phyloP scores from a whole-genome alignment of 768 basidiomycete species.

The Coprinellus micaceus region DNA sequence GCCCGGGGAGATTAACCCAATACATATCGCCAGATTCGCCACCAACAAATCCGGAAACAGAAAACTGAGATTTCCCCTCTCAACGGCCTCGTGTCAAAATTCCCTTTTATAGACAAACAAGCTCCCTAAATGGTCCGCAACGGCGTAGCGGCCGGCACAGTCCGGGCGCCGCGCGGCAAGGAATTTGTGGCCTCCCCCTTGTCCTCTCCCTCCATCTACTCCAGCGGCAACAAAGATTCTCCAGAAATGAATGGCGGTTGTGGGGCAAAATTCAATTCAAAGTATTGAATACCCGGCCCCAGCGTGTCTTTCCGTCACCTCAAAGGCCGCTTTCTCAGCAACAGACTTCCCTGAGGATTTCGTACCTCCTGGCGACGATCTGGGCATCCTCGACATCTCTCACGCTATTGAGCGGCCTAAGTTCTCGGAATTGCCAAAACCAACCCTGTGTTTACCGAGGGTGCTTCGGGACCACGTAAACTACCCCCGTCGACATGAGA shows the following conservation, averaged over 20 bases:
- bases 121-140: conserved; percentile 4
- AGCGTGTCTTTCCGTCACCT: too few relatives aligned
- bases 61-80: conserved; percentile 7
- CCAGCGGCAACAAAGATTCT: too few relatives aligned
- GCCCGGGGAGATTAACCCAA: conserved; percentile 8
- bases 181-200: too few relatives aligned
- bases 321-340: too few relatives aligned
- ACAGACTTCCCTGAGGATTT: too few relatives aligned
- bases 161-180: neutral
- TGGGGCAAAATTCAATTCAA: too few relatives aligned
- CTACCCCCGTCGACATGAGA: conserved; percentile 4
- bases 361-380: too few relatives aligned
- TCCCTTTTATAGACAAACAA: conserved; percentile 12
- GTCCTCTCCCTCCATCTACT: too few relatives aligned
- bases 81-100: conserved; percentile 1
- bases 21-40: conserved; percentile 8
- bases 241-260: too few relatives aligned
- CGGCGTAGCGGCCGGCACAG: neutral
- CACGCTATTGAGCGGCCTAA: neutral
- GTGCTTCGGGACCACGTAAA: neutral
- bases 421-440: too few relatives aligned
- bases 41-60: conserved; percentile 7
- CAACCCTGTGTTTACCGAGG: neutral
- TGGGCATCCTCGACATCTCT: neutral
- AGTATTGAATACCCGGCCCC: too few relatives aligned